Evolutionary conservation across 2,329 filamentous ascomycete genomes (phyloP), one percentile per base, ranked within the genome.

Genomic region (Cordyceps farinosa): DNA sequence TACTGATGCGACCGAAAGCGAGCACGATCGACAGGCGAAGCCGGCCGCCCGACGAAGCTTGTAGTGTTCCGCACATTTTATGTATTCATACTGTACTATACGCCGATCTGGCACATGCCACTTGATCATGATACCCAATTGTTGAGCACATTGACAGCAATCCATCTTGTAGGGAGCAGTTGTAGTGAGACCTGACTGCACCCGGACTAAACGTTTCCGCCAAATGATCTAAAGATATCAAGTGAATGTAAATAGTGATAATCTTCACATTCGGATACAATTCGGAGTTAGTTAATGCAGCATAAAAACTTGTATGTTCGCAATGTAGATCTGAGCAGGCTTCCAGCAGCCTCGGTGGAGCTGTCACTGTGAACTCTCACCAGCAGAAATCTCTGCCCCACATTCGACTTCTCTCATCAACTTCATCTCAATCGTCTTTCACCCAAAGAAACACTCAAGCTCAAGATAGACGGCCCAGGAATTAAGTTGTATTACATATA

Each of bases 111-210:
- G 27, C 36, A 22, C 6, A 52, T 34, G 22, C 27, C 57, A 60
- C 38, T 60, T 29, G 36, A 45, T 45, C 22, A 63, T 53, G 54
- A 63, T 63, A 63, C 61, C 61, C 61, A 51, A 44, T 58, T 34
- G 1, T 34, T n/a, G 9, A 61, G 3, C 5, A 1, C 27, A 32
- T 51, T n/a, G 15, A 30, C 30, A n/a, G 22, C 34, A 22, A 42
- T 10, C 22, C 5, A 42, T 7, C 45, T n/a, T 27, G 7, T 11
- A 2, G 11, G 27, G 1, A 9, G 22, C 47, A 51, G n/a, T 47
- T 27, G n/a, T n/a, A 47, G n/a, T 29, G 27, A 47, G 1, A 17
- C 22, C 42, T 22, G 22, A 17, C 42, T n/a, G 15, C 22, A 22
- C 1, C 42, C 13, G 22, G 22, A 11, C 42, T 45, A 15, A 38